These are phyloP conservation scores for Diaporthe citrichinensis DNA, from an alignment of 2,329 filamentous ascomycete genomes.

Conservation along the genomic window DNA sequence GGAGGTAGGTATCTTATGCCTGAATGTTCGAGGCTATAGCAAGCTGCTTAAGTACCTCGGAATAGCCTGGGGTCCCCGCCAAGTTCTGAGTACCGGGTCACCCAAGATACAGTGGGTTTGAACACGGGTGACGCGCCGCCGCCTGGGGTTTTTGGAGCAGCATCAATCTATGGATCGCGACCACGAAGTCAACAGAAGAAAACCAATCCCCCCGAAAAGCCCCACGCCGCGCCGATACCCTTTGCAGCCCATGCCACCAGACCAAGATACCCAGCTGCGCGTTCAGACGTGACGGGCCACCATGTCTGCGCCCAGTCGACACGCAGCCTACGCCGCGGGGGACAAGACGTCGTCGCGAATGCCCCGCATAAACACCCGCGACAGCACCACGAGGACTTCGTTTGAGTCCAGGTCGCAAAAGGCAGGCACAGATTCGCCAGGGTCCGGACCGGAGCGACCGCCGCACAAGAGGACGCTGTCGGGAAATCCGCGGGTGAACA, in stretches of 20 bases:
- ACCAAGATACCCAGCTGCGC: conserved; percentile 29
- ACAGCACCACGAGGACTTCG: conserved; percentile 52
- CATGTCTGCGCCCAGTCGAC: conserved; percentile 48
- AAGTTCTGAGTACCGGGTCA: neutral
- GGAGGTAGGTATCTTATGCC: neutral
- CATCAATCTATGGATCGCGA: conserved; percentile 24
- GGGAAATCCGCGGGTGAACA: conserved; percentile 66
- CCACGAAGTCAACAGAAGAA: conserved; percentile 33
- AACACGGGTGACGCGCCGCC: conserved; percentile 36
- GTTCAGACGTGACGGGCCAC: conserved; percentile 47
- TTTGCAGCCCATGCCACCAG: conserved; percentile 30
- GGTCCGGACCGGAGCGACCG: conserved; percentile 34
- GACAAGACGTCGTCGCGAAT: conserved; percentile 39
- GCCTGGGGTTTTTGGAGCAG: neutral
- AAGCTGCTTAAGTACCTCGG: neutral
- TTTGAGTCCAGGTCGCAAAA: conserved; percentile 53
- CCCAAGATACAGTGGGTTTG: neutral
- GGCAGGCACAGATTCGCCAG: conserved; percentile 42
- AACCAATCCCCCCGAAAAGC: neutral
- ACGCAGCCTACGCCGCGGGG: conserved; percentile 38
- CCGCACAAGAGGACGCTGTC: conserved; percentile 72
- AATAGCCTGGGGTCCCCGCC: conserved; percentile 3
- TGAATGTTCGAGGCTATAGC: neutral
- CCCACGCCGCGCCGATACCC: neutral
- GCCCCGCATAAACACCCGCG: conserved; percentile 48